Evolutionary conservation across 2,329 filamentous ascomycete genomes (phyloP), one percentile per base, ranked within the genome.

Genomic region (Phialocephala sp.): DNA sequence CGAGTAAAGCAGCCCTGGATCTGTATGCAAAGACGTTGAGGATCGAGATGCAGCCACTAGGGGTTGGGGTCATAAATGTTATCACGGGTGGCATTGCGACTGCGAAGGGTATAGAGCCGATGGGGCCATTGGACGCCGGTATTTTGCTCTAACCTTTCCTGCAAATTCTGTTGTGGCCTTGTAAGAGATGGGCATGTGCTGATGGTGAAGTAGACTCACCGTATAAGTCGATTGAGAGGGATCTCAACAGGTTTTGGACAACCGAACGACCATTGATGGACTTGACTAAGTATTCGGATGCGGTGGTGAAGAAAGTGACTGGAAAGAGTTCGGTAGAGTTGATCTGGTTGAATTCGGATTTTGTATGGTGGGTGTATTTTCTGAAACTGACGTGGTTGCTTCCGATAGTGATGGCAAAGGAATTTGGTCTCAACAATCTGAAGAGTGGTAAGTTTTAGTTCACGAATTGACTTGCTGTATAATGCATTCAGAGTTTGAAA

Each of bases 1-100:
- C 64, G 9, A 57, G 39, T 11, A 70, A 70, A 64, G 66, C 68
- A 15, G 68, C 64, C 1, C 15, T 70, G 14, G 24, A 57, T 15
- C 8, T 39, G 27, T 54, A 62, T 54, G 24, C 37, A n/a, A 50
- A 65, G 20, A 67, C 62, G 14, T 64, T 68, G 43, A 58, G 68
- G n/a, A 37, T 65, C 6, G 68, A 70, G 58, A 35, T 70, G 27
- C 54, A 65, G 32, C 68, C 68, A 14, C 39, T 68, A n/a, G 66
- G 64, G 18, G 66, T 70, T 5, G 32, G 43, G 32, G 59, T 61
- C 8, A 27, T 59, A 14, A 45, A 32, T 50, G 56, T 66, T 24
- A 24, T 66, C 15, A 57, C 61, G 5, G 64, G 60, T 6, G 27
- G 15, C 27, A 56, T 66, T n/a, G 24, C 24, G 47, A 22, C 14